A percentile compares a stretch with the other conserved stretches of the same genome.
These are phyloP conservation scores for Plectranthus barbatus DNA, from an alignment of 257 asterid species.

Conservation along the genomic window DNA sequence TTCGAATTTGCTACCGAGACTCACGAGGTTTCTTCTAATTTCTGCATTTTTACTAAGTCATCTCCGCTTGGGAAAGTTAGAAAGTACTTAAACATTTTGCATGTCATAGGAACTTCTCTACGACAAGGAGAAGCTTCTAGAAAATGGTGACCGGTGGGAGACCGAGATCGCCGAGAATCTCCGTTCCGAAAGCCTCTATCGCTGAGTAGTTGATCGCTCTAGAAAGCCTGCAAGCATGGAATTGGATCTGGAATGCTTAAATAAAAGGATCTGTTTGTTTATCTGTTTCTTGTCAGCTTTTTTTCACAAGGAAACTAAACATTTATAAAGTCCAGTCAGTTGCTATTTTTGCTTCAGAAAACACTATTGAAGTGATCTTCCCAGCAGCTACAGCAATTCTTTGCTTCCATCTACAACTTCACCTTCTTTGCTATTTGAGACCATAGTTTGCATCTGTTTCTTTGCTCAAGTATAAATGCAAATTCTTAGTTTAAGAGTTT, in stretches of 20 bases:
- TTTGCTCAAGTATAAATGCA: no score
- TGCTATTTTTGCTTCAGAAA: slow-evolving; percentile 8
- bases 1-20: slow-evolving; percentile 94
- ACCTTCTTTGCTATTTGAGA: background rate
- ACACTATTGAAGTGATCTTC: background rate
- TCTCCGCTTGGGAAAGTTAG: background rate
- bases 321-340: background rate
- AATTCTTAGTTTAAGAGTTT: no score
- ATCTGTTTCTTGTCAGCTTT: background rate
- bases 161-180: slow-evolving; percentile 93
- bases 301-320: slow-evolving; percentile 5
- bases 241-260: slow-evolving; percentile 1
- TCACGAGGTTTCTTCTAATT: slow-evolving; percentile 51
- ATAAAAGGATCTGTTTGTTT: slow-evolving; percentile 18
- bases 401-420: background rate
- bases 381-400: background rate
- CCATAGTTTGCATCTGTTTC: background rate
- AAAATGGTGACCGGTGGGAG: slow-evolving; percentile 94
- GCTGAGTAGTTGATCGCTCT: slow-evolving; percentile 25
- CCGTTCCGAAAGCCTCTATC: slow-evolving; percentile 85
- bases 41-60: background rate
- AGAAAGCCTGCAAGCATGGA: slow-evolving; percentile 5
- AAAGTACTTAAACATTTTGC: background rate
- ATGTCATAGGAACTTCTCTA: slow-evolving; percentile 69
- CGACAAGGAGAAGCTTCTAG: slow-evolving; percentile 93